Conservation (phyloP, 2,329 filamentous ascomycete species). For the Colletotrichum aenigma region DNA sequence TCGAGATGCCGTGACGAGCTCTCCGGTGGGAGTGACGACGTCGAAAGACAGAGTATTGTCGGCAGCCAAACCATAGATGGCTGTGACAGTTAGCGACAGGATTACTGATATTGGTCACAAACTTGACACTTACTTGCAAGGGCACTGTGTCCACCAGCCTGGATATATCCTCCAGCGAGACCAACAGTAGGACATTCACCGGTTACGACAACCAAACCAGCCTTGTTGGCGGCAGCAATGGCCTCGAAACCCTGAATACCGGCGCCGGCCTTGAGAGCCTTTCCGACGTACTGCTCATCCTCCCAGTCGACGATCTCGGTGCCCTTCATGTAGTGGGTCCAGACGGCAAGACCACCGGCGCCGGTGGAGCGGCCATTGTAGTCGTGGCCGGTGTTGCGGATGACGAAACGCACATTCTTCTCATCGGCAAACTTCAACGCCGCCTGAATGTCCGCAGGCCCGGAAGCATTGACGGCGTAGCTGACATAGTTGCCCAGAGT, state of each 20-base stretch:
- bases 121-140: constrained; percentile 36
- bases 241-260: constrained; percentile 55
- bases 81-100: not conserved
- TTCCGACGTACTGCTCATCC: constrained; percentile 47
- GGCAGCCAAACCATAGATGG: constrained; percentile 60
- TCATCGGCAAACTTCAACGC: constrained; percentile 41
- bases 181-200: constrained; percentile 57
- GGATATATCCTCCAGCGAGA: constrained; percentile 56
- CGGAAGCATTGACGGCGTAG: constrained; percentile 25
- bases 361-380: constrained; percentile 55
- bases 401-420: constrained; percentile 39
- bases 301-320: constrained; percentile 37
- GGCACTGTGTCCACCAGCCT: constrained; percentile 57
- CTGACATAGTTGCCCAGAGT: constrained; percentile 35
- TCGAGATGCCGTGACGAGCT: constrained; percentile 54
- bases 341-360: constrained; percentile 49
- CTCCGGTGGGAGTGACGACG: constrained; percentile 57
- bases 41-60: constrained; percentile 67
- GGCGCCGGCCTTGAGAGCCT: constrained; percentile 56
- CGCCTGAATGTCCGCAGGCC: constrained; percentile 35
- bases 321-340: constrained; percentile 51
- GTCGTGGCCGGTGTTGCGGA: constrained; percentile 38
- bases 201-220: constrained; percentile 47
- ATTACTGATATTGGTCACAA: constrained; percentile 19
- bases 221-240: constrained; percentile 41